Percentiles rank a stretch among this genome's conserved stretches.
Evolutionary conservation across 805 yeast genomes (phyloP).

Genomic region (Alloascoidea africana): DNA sequence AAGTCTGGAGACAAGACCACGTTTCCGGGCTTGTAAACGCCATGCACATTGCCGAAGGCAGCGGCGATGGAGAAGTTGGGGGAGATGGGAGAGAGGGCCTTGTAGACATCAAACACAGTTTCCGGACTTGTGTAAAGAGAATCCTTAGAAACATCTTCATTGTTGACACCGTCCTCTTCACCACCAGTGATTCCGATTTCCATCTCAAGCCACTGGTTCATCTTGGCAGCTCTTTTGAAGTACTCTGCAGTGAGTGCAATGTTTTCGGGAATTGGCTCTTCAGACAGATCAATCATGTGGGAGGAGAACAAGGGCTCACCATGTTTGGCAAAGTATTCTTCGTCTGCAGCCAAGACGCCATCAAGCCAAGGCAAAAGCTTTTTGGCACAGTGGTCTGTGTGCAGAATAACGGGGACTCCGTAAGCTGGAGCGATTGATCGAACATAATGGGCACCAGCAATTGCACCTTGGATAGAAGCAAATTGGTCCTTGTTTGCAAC

Average conservation of each 20-base stretch:
- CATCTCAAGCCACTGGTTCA: conserved; percentile 98
- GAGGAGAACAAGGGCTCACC: conserved; percentile 97
- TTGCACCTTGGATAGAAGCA: conserved; percentile 88
- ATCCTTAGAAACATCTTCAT: conserved; percentile 81
- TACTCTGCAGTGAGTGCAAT: conserved; percentile 87
- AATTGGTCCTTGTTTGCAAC: conserved; percentile 83
- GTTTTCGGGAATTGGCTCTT: conserved; percentile 93
- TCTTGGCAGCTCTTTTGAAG: conserved; percentile 85
- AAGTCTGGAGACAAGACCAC: conserved; percentile 85
- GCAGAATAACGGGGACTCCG: conserved; percentile 93
- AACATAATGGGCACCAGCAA: conserved; percentile 97
- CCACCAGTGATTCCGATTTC: conserved; percentile 99
- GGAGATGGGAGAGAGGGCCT: conserved; percentile 79
- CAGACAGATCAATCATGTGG: conserved; percentile 97
- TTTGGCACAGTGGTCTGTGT: conserved; percentile 98
- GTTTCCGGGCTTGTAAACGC: conserved; percentile 99
- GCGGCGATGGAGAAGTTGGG: conserved; percentile 99
- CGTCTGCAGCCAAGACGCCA: conserved; percentile 95
- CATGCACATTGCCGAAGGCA: conserved; percentile 98
- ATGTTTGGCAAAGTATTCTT: conserved; percentile 70
- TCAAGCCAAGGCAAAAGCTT: conserved; percentile 97
- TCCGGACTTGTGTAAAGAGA: conserved; percentile 88
- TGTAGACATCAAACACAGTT: conserved; percentile 83
- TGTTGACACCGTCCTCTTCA: conserved; percentile 99
- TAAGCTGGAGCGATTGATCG: conserved; percentile 93